These are phyloP conservation scores for Globisporangium uncinulatum DNA, from an alignment of 352 stramenopile species.

Conservation along the genomic window DNA sequence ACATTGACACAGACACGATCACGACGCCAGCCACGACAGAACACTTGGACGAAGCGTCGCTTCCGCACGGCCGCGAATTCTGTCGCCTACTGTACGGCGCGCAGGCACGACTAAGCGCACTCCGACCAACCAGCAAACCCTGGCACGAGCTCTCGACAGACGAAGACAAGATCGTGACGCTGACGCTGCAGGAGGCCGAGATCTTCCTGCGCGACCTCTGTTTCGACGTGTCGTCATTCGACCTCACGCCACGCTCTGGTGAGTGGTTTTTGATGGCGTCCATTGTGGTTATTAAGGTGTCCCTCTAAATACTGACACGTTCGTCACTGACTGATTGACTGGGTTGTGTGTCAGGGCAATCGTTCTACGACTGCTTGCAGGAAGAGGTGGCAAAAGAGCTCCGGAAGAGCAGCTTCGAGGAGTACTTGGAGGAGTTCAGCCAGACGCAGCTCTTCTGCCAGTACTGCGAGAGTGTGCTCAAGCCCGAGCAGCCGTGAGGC, in stretches of 20 bases:
- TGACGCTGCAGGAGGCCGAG: slow-evolving; percentile 64
- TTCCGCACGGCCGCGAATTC: slow-evolving; percentile 59
- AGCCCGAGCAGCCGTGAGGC: slow-evolving; percentile 24
- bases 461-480: slow-evolving; percentile 73
- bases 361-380: slow-evolving; percentile 72
- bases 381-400: slow-evolving; percentile 67
- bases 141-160: slow-evolving; percentile 79
- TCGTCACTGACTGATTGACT: no score
- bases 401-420: slow-evolving; percentile 60
- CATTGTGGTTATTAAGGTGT: no score
- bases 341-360: slow-evolving; percentile 18
- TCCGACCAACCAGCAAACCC: slow-evolving; percentile 42
- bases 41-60: slow-evolving; percentile 38
- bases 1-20: slow-evolving; percentile 63
- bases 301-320: no score
- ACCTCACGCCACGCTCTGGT: slow-evolving; percentile 43
- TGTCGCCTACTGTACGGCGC: slow-evolving; percentile 51
- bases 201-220: slow-evolving; percentile 69
- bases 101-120: slow-evolving; percentile 33
- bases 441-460: slow-evolving; percentile 86
- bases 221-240: slow-evolving; percentile 58
- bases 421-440: slow-evolving; percentile 77
- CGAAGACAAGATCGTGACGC: slow-evolving; percentile 70
- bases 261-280: background rate
- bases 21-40: slow-evolving; percentile 32